Evolutionary conservation across 2,329 filamentous ascomycete species (phyloP), one percentile per base, ranked within the genome.

Genomic region (Fusarium compactum): DNA sequence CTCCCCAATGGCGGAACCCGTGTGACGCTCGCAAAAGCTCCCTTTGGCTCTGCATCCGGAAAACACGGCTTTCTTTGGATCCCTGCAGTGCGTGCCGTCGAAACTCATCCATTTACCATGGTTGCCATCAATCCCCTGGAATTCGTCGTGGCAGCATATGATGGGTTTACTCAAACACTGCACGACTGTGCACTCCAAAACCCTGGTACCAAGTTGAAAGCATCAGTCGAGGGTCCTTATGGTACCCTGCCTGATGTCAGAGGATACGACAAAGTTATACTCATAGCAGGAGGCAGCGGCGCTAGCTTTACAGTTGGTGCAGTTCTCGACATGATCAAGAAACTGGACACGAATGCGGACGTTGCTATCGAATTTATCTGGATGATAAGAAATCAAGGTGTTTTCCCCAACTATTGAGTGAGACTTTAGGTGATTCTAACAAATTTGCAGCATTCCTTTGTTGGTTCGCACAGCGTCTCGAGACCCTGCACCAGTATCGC

Each of bases 21-120:
- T 40, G 82, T 90, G n/a, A 81, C 83, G 0, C 78, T 90, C 32
- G 78, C 82, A 52, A 86, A 87, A 75, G 82, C 84, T 5, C 84
- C 85, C 2, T 64, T 81, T 1, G 77, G 79, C 4, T 84, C 85
- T 2, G 76, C 79, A 3, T 83, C 89, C 1, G 89, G 88, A 3
- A 86, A 87, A 65, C 89, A 92, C 74, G 88, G 87, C 70, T 91
- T 90, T 72, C 77, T 91, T 30, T 91, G 88, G 87, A 84, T 91
- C 9, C 90, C 89, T 0, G 79, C 79, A 7, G 83, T 91, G 50
- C 85, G 89, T 12, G 70, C 80, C 3, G 79, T 86, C 20, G 86
- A 91, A 77, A 88, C 85, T 3, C 90, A 92, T 66, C 89, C 89
- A 1, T 91, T 91, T 70, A 91, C 89, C 4, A 86, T 91, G 51